Conservation (phyloP, 805 yeast genomes). For the Candida morakotiae region DNA sequence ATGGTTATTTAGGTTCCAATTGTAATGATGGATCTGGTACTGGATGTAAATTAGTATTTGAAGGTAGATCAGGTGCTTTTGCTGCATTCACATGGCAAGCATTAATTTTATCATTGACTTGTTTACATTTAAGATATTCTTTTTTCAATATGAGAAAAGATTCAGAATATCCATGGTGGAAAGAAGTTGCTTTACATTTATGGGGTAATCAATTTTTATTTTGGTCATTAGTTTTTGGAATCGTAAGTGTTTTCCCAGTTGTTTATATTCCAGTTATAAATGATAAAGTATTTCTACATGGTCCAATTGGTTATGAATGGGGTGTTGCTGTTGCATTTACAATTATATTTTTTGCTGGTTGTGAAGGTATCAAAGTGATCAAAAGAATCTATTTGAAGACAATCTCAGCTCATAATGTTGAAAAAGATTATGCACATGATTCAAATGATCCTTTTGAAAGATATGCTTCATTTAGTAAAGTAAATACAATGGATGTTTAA, state of each 20-base stretch:
- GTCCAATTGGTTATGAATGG: slow-evolving; percentile 75
- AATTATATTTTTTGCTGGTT: slow-evolving; percentile 51
- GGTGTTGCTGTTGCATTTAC: slow-evolving; percentile 64
- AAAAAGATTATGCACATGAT: slow-evolving; percentile 63
- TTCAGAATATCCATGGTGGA: slow-evolving; percentile 49
- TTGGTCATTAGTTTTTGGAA: slow-evolving; percentile 75
- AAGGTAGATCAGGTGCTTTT: slow-evolving; percentile 74
- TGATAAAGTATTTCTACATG: slow-evolving; percentile 67
- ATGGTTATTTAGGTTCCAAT: slow-evolving; percentile 58
- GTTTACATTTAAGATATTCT: slow-evolving; percentile 66
- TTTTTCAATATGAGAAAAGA: slow-evolving; percentile 69
- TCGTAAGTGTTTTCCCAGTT: slow-evolving; percentile 71
- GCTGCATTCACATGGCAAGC: slow-evolving; percentile 87
- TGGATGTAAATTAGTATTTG: slow-evolving; percentile 60
- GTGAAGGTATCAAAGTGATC: slow-evolving; percentile 63
- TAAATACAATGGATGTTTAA: slow-evolving; percentile 35
- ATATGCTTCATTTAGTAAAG: slow-evolving; percentile 55
- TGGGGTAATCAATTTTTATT: slow-evolving; percentile 75
- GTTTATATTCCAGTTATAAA: slow-evolving; percentile 88
- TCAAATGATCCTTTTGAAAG: slow-evolving; percentile 58
- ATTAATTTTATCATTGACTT: slow-evolving; percentile 79
- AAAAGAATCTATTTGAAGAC: slow-evolving; percentile 61
- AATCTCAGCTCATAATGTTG: too few species aligned
- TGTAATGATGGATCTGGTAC: slow-evolving; percentile 53
- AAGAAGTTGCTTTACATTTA: slow-evolving; percentile 58